Conservation (phyloP, 75 land plant genomes). For the Azolla pinnata region DNA sequence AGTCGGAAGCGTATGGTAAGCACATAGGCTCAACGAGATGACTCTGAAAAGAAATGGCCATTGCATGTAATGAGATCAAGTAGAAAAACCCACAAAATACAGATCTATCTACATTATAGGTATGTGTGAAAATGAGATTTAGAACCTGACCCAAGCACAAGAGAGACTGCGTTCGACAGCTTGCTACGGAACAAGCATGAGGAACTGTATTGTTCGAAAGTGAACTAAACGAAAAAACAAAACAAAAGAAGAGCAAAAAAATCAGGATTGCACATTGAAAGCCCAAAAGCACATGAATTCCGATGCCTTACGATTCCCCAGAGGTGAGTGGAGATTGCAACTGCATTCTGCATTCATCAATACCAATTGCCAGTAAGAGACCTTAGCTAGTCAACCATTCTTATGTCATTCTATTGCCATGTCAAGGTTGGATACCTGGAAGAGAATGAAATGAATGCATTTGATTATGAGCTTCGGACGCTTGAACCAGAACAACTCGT, state of each 20-base stretch:
- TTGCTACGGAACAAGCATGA: not conserved
- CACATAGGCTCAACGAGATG: slow-evolving; percentile 52
- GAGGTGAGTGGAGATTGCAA: too few relatives aligned
- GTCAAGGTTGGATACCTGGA: slow-evolving; percentile 34
- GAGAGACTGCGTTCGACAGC: not conserved
- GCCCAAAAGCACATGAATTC: not conserved
- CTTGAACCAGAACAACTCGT: slow-evolving; percentile 51
- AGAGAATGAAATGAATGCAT: slow-evolving; percentile 43
- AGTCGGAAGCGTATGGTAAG: slow-evolving; percentile 65
- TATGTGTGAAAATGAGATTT: too few relatives aligned
- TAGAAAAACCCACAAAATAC: not conserved
- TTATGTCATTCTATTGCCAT: too few relatives aligned
- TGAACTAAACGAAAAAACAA: not conserved
- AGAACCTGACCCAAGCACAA: too few relatives aligned
- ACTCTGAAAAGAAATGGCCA: slow-evolving; percentile 26
- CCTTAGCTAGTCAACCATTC: not conserved
- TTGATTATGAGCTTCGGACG: slow-evolving; percentile 34
- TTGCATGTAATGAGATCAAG: not conserved
- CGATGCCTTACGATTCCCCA: too few relatives aligned
- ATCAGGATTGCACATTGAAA: not conserved
- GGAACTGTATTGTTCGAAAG: not conserved
- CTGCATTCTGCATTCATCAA: too few relatives aligned
- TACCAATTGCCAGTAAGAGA: not conserved
- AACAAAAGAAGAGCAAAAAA: not conserved
- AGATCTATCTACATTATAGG: too few relatives aligned